phyloP scores from a whole-genome alignment of 1,284 basidiomycete species.

The Tylopilus sp. region DNA sequence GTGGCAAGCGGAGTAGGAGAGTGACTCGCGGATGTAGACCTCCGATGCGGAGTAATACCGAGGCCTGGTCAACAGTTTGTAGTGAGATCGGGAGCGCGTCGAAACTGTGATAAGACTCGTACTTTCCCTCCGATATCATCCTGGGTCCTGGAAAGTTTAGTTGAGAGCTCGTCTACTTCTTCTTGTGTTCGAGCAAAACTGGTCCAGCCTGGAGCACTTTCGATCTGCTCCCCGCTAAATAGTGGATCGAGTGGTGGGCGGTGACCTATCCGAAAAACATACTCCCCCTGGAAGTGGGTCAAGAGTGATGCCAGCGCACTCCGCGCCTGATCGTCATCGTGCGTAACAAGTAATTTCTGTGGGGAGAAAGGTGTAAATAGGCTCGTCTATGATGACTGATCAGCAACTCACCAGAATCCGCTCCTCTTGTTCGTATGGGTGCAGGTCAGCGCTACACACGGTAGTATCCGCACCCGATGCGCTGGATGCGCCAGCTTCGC shows the following conservation, averaged over 20 bases:
- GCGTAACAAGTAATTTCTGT: conserved; percentile 46
- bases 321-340: conserved; percentile 51
- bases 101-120: conserved; percentile 3
- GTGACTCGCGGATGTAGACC: conserved; percentile 50
- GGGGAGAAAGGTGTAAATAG: conserved; percentile 3
- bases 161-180: conserved; percentile 49
- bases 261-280: conserved; percentile 64
- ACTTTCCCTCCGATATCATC: conserved; percentile 79
- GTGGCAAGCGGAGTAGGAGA: conserved; percentile 66
- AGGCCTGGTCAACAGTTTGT: conserved; percentile 40
- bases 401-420: conserved; percentile 53
- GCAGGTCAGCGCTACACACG: conserved; percentile 11
- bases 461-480: background rate
- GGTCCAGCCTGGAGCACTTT: conserved; percentile 47
- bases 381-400: background rate
- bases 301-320: conserved; percentile 62
- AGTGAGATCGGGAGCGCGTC: background rate
- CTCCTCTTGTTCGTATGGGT: conserved; percentile 50
- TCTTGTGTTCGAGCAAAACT: conserved; percentile 48
- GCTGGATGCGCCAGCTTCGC: background rate
- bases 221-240: conserved; percentile 48
- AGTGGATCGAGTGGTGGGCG: conserved; percentile 54
- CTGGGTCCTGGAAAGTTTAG: conserved; percentile 44
- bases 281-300: conserved; percentile 64
- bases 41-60: conserved; percentile 49